Conservation (phyloP, 352 stramenopile species). For the Phytophthora meadii region DNA sequence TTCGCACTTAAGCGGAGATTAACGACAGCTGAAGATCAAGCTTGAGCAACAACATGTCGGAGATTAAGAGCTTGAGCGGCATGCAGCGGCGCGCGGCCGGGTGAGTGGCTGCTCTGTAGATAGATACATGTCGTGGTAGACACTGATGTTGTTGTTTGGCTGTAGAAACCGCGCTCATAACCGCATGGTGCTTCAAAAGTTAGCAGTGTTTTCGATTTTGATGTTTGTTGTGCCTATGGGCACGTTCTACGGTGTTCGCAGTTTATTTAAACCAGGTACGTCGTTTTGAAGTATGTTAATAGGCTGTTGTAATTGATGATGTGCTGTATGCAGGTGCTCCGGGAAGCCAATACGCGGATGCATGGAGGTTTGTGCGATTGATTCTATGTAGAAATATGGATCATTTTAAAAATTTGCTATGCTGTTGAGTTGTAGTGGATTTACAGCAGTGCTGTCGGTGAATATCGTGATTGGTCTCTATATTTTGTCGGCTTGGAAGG, state of each 20-base stretch:
- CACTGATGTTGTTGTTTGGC: not conserved
- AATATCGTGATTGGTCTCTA: conserved; percentile 85
- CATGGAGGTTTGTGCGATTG: conserved; percentile 60
- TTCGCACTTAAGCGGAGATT: conserved; percentile 31
- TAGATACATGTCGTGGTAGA: not conserved
- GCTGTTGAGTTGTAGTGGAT: conserved; percentile 48
- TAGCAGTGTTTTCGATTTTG: conserved; percentile 73
- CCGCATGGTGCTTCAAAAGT: conserved; percentile 73
- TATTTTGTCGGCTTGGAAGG: conserved; percentile 73
- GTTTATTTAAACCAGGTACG: conserved; percentile 55
- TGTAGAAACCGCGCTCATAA: conserved; percentile 78
- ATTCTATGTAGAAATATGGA: too few relatives aligned
- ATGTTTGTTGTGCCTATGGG: conserved; percentile 68
- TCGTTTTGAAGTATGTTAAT: not conserved
- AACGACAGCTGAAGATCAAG: conserved; percentile 8
- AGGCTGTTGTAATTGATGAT: not conserved
- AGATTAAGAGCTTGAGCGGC: conserved; percentile 52
- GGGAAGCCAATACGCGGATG: conserved; percentile 54
- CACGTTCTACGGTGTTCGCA: conserved; percentile 71
- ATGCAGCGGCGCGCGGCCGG: conserved; percentile 54
- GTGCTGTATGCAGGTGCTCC: conserved; percentile 26
- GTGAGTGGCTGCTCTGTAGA: conserved; percentile 21
- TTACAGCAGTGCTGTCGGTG: conserved; percentile 71
- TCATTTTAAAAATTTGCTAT: not conserved
- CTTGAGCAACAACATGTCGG: conserved; percentile 1